phyloP scores from a whole-genome alignment of 441 rosid species.

The Erysimum cheiri region DNA sequence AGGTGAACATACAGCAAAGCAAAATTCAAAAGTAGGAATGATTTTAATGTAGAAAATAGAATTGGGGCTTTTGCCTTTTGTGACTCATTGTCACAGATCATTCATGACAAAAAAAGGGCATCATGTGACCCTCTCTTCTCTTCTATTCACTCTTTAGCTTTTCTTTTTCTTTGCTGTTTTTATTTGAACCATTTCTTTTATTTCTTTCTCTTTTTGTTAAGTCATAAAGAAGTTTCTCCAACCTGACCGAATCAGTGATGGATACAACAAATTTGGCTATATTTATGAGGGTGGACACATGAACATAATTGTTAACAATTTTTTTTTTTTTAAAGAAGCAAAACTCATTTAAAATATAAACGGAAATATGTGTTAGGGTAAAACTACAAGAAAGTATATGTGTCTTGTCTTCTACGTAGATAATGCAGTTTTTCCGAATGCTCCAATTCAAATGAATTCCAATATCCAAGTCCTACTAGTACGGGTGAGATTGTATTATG shows the following conservation, averaged over 20 bases:
- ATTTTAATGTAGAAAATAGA: slow-evolving; percentile 38
- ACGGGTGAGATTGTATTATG: too few relatives aligned
- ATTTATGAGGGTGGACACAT: background rate
- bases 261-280: slow-evolving; percentile 24
- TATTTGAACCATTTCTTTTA: slow-evolving; percentile 30
- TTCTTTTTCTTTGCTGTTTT: slow-evolving; percentile 18
- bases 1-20: slow-evolving; percentile 44
- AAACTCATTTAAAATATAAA: background rate
- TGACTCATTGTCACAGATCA: slow-evolving; percentile 45
- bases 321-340: background rate
- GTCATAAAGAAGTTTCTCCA: slow-evolving; percentile 36
- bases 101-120: slow-evolving; percentile 34
- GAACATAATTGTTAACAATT: background rate
- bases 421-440: background rate
- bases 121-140: slow-evolving; percentile 40
- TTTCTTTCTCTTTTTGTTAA: slow-evolving; percentile 33
- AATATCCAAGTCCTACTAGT: too few relatives aligned
- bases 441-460: too few relatives aligned
- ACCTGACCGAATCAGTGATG: slow-evolving; percentile 17
- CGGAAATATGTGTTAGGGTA: background rate
- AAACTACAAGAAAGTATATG: slow-evolving; percentile 3
- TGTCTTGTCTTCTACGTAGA: background rate
- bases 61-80: slow-evolving; percentile 32
- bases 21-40: slow-evolving; percentile 44
- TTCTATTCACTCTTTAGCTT: slow-evolving; percentile 40